Evolutionary conservation across 2,329 filamentous ascomycete species (phyloP).

Genomic region (Phialophora verrucosa): DNA sequence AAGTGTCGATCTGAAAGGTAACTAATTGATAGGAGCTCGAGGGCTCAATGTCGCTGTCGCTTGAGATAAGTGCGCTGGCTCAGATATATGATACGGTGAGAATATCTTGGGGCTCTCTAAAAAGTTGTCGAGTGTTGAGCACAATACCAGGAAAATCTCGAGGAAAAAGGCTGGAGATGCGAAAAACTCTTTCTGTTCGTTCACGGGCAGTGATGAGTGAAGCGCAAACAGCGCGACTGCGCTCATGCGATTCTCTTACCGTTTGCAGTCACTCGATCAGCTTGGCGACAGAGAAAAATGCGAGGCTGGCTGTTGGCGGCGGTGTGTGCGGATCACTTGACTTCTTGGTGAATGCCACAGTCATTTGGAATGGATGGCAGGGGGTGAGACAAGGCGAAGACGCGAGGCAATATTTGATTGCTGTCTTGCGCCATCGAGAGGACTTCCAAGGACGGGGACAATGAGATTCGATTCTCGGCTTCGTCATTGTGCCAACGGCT

Average conservation of each 20-base stretch:
- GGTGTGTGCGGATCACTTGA: neutral
- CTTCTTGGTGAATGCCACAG: neutral
- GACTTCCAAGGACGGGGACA: neutral
- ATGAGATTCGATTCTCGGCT: neutral
- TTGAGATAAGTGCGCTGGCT: neutral
- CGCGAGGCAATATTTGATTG: neutral
- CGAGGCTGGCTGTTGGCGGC: slow-evolving; percentile 2
- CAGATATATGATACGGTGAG: slow-evolving; percentile 10
- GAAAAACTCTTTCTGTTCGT: neutral
- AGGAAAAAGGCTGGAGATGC: neutral
- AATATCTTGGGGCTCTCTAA: neutral
- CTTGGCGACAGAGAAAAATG: neutral
- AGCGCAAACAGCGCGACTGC: slow-evolving; percentile 9
- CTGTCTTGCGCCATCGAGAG: neutral
- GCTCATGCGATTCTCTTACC: neutral
- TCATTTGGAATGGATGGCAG: neutral
- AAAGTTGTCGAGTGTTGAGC: neutral
- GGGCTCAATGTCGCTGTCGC: neutral
- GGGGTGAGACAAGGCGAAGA: neutral
- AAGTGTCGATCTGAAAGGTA: neutral
- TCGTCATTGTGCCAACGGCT: slow-evolving; percentile 1
- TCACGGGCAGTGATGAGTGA: neutral
- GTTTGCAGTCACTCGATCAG: slow-evolving; percentile 4
- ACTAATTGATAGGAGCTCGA: neutral
- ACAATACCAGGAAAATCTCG: neutral